Conservation (phyloP, 2,329 filamentous ascomycete species). For the Paracorniculantispora psalliotae region DNA sequence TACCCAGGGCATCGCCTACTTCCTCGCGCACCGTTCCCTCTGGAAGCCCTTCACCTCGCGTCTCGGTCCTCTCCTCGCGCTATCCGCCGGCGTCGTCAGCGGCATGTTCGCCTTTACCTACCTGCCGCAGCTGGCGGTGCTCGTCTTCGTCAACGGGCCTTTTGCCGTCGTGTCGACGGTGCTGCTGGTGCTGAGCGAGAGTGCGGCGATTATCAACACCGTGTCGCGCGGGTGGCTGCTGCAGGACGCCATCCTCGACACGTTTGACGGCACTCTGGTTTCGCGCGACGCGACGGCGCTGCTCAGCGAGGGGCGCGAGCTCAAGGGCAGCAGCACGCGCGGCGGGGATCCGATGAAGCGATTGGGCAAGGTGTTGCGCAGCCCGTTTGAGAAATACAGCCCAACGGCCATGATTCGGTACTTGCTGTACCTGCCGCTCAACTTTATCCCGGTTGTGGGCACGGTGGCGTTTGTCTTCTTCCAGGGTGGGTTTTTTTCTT, state of each 20-base stretch:
- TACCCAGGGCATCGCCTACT: constrained; percentile 59
- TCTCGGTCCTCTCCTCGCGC: constrained; percentile 56
- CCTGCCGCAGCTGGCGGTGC: constrained; percentile 73
- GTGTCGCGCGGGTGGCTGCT: constrained; percentile 68
- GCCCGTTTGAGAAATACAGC: constrained; percentile 51
- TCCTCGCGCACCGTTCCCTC: constrained; percentile 48
- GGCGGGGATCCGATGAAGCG: constrained; percentile 52
- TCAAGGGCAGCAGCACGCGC: constrained; percentile 58
- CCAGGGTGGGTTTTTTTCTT: constrained; percentile 61
- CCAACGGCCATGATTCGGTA: constrained; percentile 67
- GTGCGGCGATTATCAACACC: constrained; percentile 52
- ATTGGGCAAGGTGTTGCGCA: constrained; percentile 54
- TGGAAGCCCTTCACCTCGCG: constrained; percentile 56
- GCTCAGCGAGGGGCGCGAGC: constrained; percentile 68
- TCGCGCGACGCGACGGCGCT: constrained; percentile 50
- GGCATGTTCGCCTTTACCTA: constrained; percentile 89
- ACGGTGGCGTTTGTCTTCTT: constrained; percentile 74
- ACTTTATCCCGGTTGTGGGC: constrained; percentile 87
- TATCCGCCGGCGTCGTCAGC: constrained; percentile 67
- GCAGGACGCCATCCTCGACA: constrained; percentile 78
- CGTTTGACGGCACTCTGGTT: constrained; percentile 72
- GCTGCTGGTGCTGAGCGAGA: constrained; percentile 61
- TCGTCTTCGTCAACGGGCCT: constrained; percentile 81
- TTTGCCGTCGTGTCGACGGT: constrained; percentile 69
- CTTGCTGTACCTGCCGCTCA: constrained; percentile 81